Base-by-base conservation (phyloP, 192 early-diverging fungal genomes). In the Cladochytrium replicatum region DNA sequence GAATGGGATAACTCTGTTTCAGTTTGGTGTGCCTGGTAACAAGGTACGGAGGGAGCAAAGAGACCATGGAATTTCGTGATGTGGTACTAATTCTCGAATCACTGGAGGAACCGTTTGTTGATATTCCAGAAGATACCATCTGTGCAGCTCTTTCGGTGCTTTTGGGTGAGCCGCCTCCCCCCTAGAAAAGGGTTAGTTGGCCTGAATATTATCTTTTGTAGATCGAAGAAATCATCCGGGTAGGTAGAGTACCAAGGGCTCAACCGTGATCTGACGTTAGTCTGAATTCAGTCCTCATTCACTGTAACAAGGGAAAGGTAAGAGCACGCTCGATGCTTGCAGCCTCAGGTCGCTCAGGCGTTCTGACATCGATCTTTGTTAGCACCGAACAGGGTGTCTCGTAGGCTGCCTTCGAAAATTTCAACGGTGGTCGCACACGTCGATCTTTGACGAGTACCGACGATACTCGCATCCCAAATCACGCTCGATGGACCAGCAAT, bases 221-320 rank as follows among this genome's bases (percentile, higher is more conserved):
- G 65, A 72, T 45, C 39, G 49, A 42, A 48, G 68, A 28, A 71
- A 71, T 63, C 68, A 72, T 50, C 72, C 68, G 2, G 23, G 67
- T 72, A 51, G 54, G 55, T 28, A 37, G n/a, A n/a, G n/a, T n/a
- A n/a, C n/a, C n/a, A n/a, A n/a, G n/a, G n/a, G n/a, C n/a, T n/a
- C n/a, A n/a, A 39, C 34, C 4, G 17, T 37, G 11, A 8, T 46
- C 15, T 55, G 26, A 11, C 13, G 11, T 49, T 25, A 8, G 4
- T 0, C 0, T 64, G 30, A 8, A 1, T 1, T n/a, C 48, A 72
- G 60, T 98, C 26, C 54, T 99, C 41, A 90, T 99, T 19, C 95
- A 99, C 57, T 99, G 95, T 64, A 99, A 99, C 62, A 99, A 99
- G 67, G 95, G 95, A 42, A 98, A 98, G 54, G 83, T 87, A 70